phyloP scores from a whole-genome alignment of 139 green algal species.

The Pleodorina starrii region DNA sequence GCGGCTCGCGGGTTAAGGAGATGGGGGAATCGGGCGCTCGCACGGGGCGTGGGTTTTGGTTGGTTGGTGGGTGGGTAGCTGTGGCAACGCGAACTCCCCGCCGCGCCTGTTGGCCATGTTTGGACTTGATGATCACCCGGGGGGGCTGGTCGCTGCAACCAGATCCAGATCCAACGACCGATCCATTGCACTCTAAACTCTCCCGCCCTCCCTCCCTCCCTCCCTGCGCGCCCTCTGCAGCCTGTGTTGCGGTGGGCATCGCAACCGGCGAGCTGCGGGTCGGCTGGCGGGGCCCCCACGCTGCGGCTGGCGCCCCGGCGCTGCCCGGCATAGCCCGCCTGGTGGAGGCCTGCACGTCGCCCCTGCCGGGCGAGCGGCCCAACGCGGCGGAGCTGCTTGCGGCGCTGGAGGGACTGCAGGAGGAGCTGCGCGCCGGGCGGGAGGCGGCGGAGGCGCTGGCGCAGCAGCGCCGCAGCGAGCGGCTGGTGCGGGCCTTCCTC shows the following conservation, averaged over 20 bases:
- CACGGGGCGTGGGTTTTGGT: no score
- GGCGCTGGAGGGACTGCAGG: neutral
- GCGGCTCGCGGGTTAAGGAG: no score
- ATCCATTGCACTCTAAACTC: no score
- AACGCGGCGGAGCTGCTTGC: neutral
- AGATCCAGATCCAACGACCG: no score
- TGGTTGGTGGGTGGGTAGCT: no score
- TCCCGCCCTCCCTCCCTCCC: no score
- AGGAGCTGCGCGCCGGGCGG: neutral
- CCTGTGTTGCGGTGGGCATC: slow-evolving; percentile 9
- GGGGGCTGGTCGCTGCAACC: no score
- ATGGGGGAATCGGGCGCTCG: no score
- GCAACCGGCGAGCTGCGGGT: slow-evolving; percentile 17
- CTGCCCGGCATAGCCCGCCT: neutral
- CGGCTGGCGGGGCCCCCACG: neutral
- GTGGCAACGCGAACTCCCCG: no score
- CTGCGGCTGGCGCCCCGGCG: neutral
- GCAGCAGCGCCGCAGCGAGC: neutral
- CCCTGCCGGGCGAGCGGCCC: neutral
- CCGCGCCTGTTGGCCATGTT: no score
- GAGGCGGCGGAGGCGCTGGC: neutral
- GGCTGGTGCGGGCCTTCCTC: neutral
- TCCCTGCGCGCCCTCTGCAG: no score
- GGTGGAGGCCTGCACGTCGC: neutral
- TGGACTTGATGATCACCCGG: no score